Evolutionary conservation across 2,329 filamentous ascomycete genomes (phyloP).

Genomic region (Colletotrichum sojae): DNA sequence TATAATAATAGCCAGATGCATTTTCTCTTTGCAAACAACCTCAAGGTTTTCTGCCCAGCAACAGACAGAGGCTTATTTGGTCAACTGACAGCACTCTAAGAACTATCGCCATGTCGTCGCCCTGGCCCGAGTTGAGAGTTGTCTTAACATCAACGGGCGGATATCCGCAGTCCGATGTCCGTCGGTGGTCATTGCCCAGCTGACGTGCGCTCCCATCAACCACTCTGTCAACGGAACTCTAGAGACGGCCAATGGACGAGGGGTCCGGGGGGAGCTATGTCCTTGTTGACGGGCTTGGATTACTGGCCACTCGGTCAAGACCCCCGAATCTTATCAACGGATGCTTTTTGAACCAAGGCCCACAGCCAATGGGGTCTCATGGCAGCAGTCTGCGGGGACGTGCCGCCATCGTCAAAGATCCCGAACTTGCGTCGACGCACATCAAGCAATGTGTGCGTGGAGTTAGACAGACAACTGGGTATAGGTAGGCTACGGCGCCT

Average conservation of each 20-base stretch:
- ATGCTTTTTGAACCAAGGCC: background rate
- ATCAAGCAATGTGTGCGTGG: background rate
- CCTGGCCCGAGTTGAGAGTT: background rate
- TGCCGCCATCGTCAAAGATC: background rate
- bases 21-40: background rate
- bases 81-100: background rate
- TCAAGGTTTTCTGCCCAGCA: conserved; percentile 27
- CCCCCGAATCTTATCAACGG: background rate
- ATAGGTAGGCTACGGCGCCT: background rate
- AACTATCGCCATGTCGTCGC: background rate
- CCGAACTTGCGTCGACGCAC: conserved; percentile 9
- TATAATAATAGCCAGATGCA: conserved; percentile 6
- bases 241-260: background rate
- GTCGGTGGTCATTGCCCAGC: background rate
- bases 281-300: background rate
- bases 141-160: background rate
- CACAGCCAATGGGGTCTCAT: background rate
- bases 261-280: background rate
- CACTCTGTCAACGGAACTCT: background rate
- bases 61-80: conserved; percentile 8
- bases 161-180: conserved; percentile 4
- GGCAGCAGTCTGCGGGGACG: conserved; percentile 10
- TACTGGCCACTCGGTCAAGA: background rate
- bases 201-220: background rate
- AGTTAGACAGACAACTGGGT: conserved; percentile 1